Percentiles rank a stretch among this genome's conserved stretches.
phyloP scores from a whole-genome alignment of 1,284 basidiomycete genomes.

The Paramarasmius palmivorus region DNA sequence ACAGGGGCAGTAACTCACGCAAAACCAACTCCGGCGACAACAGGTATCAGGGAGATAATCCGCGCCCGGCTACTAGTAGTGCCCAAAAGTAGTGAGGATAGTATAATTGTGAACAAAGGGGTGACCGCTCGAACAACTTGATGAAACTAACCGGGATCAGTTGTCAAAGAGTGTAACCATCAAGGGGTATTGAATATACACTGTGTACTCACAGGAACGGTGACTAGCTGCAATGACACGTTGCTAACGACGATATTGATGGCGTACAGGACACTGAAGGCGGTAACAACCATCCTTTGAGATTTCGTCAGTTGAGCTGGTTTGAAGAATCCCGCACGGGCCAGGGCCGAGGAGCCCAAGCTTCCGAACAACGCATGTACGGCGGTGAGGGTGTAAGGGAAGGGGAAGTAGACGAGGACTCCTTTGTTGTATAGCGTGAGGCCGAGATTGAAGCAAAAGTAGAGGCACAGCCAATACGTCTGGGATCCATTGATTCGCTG shows the following conservation, averaged over 20 bases:
- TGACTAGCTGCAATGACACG: slow-evolving; percentile 83
- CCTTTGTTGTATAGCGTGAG: slow-evolving; percentile 93
- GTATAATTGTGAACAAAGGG: slow-evolving; percentile 85
- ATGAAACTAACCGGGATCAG: slow-evolving; percentile 66
- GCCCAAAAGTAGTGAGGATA: slow-evolving; percentile 64
- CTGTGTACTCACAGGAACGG: slow-evolving; percentile 76
- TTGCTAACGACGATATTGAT: slow-evolving; percentile 94
- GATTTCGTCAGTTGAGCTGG: slow-evolving; percentile 56
- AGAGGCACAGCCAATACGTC: slow-evolving; percentile 70
- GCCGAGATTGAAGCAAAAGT: slow-evolving; percentile 87
- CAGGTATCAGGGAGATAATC: slow-evolving; percentile 79
- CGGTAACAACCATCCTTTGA: slow-evolving; percentile 66
- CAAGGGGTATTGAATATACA: not conserved
- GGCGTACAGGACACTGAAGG: slow-evolving; percentile 87
- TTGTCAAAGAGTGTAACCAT: not conserved
- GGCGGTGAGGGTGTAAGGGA: slow-evolving; percentile 89
- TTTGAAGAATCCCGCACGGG: slow-evolving; percentile 60
- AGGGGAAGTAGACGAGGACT: slow-evolving; percentile 87
- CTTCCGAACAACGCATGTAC: slow-evolving; percentile 83
- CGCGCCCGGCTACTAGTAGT: slow-evolving; percentile 55
- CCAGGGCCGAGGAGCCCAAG: slow-evolving; percentile 74
- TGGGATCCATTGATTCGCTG: slow-evolving; percentile 22
- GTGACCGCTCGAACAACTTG: slow-evolving; percentile 93
- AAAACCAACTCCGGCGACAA: slow-evolving; percentile 88
- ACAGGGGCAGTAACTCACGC: slow-evolving; percentile 62